Evolutionary conservation across 495 filamentous ascomycete species (phyloP).

Genomic region (Penicillium argentinense): DNA sequence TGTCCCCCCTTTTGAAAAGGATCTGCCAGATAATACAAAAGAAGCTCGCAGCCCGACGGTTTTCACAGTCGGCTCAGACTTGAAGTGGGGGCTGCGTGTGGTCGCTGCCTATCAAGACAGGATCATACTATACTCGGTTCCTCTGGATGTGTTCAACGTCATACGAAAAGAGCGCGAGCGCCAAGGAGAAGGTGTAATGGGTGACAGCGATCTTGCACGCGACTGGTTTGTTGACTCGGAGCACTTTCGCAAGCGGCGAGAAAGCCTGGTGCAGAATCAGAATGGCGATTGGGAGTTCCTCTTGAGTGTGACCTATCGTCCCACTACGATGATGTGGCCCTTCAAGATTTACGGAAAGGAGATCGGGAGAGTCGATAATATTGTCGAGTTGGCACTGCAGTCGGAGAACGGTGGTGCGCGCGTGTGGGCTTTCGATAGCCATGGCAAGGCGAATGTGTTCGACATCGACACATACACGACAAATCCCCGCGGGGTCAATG

Average conservation of each 20-base stretch:
- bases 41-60: conserved; percentile 45
- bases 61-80: conserved; percentile 60
- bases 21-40: conserved; percentile 33
- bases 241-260: conserved; percentile 26
- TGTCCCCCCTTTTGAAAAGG: conserved; percentile 33
- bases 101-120: conserved; percentile 56
- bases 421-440: conserved; percentile 40
- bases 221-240: conserved; percentile 37
- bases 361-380: conserved; percentile 35
- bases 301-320: conserved; percentile 34
- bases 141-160: conserved; percentile 57
- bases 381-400: conserved; percentile 40
- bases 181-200: conserved; percentile 37
- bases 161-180: conserved; percentile 38
- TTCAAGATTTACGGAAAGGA: conserved; percentile 46
- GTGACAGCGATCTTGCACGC: conserved; percentile 32
- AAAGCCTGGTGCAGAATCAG: conserved; percentile 36
- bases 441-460: conserved; percentile 32
- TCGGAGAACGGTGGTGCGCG: conserved; percentile 36
- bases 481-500: conserved; percentile 2
- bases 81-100: conserved; percentile 62
- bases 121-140: conserved; percentile 63
- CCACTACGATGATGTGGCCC: conserved; percentile 41
- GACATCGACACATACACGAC: conserved; percentile 39
- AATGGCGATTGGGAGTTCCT: conserved; percentile 44